Conservation (phyloP, 2,329 filamentous ascomycete species). For the Fusarium nygamai region DNA sequence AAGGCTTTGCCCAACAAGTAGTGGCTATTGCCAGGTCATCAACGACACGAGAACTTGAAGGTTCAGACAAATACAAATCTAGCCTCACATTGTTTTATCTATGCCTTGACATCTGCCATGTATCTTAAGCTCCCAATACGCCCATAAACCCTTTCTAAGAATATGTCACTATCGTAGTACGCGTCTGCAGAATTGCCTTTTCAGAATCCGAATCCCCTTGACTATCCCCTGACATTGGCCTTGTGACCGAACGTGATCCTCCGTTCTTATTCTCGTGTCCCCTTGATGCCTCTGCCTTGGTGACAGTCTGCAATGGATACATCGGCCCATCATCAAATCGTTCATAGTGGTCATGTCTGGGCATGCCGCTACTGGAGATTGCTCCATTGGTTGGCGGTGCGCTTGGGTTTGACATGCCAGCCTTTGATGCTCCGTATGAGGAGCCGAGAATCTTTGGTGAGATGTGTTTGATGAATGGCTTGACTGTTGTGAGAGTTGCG, state of each 20-base stretch:
- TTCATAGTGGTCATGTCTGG: slow-evolving; percentile 8
- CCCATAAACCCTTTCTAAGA: neutral
- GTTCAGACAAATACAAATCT: neutral
- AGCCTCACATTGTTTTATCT: neutral
- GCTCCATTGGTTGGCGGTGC: slow-evolving; percentile 18
- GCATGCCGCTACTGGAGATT: neutral
- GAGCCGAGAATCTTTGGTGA: slow-evolving; percentile 17
- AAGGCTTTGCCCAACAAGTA: neutral
- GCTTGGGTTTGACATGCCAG: slow-evolving; percentile 11
- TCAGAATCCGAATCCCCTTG: slow-evolving; percentile 14
- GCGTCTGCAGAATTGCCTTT: slow-evolving; percentile 19
- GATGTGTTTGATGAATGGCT: slow-evolving; percentile 26
- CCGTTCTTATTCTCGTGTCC: neutral
- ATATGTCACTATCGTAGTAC: slow-evolving; percentile 3
- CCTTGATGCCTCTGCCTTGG: neutral
- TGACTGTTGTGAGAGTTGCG: slow-evolving; percentile 18
- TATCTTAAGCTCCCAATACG: neutral
- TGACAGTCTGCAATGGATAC: slow-evolving; percentile 14
- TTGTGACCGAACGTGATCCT: neutral
- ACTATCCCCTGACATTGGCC: neutral
- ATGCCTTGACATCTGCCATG: neutral
- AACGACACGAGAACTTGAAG: neutral
- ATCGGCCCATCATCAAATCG: slow-evolving; percentile 5
- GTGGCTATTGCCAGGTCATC: too few species aligned
- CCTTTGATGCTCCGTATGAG: neutral